A percentile compares a stretch with the other conserved stretches of the same genome.
Conservation (phyloP, 1,284 basidiomycete species). For the Papiliotrema nemorosa region DNA sequence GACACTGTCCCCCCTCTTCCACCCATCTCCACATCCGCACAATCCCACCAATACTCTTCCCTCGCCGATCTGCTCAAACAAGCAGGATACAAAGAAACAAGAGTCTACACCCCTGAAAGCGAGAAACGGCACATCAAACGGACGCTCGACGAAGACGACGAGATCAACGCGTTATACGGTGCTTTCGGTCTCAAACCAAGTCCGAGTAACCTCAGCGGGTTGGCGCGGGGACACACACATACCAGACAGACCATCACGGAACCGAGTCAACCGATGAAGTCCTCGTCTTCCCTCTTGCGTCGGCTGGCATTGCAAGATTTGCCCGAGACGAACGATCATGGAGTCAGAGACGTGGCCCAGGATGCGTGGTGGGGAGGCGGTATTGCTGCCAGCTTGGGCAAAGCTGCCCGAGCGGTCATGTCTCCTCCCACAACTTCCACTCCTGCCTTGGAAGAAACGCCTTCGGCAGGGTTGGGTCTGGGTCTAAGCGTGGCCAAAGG, state of each 20-base stretch:
- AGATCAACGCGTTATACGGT: constrained; percentile 35
- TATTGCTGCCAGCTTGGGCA: constrained; percentile 13
- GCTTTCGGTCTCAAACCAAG: constrained; percentile 26
- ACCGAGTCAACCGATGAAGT: constrained; percentile 26
- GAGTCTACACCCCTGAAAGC: constrained; percentile 75
- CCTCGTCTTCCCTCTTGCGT: constrained; percentile 29
- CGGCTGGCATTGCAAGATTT: constrained; percentile 24
- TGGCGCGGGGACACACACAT: constrained; percentile 5
- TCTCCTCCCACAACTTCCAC: constrained; percentile 8
- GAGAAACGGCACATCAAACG: constrained; percentile 53
- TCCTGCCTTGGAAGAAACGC: background rate
- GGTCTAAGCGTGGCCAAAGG: constrained; percentile 26
- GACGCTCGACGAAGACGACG: constrained; percentile 30
- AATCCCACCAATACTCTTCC: constrained; percentile 59
- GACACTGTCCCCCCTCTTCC: constrained; percentile 18
- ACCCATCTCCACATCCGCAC: constrained; percentile 5
- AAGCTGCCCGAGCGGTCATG: constrained; percentile 16
- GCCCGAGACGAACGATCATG: constrained; percentile 1
- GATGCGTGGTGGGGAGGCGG: constrained; percentile 30
- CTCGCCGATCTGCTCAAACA: constrained; percentile 76
- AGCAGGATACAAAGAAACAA: constrained; percentile 83
- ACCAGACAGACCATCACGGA: constrained; percentile 26
- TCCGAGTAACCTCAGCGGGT: too few relatives aligned
- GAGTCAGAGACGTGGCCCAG: background rate
- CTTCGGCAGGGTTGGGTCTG: constrained; percentile 16